phyloP scores from a whole-genome alignment of 768 basidiomycete species.

The Hericium rajendrae region DNA sequence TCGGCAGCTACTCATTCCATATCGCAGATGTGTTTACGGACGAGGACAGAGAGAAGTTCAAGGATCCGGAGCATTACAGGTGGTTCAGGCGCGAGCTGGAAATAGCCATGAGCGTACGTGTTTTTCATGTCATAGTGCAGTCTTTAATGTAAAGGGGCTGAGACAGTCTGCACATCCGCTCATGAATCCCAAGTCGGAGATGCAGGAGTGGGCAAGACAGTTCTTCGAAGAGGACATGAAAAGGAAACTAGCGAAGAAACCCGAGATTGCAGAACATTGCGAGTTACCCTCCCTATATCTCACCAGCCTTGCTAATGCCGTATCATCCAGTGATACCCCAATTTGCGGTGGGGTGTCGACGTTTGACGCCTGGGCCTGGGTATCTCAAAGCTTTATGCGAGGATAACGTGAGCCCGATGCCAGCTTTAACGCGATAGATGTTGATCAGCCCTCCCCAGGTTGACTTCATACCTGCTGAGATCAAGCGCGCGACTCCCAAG shows the following conservation, averaged over 20 bases:
- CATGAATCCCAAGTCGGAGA: conserved; percentile 30
- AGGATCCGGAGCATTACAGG: conserved; percentile 37
- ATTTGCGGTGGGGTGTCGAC: conserved; percentile 48
- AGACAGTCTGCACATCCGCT: neutral
- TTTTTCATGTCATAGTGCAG: neutral
- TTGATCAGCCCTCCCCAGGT: conserved; percentile 25
- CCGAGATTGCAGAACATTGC: conserved; percentile 52
- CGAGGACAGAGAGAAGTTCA: conserved; percentile 39
- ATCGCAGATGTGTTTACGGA: conserved; percentile 40
- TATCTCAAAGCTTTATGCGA: conserved; percentile 57
- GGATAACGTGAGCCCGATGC: conserved; percentile 38
- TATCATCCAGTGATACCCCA: conserved; percentile 40
- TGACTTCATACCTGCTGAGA: conserved; percentile 36
- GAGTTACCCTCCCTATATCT: conserved; percentile 7
- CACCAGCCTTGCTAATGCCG: neutral
- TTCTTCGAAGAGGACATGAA: conserved; percentile 35
- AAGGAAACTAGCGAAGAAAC: conserved; percentile 42
- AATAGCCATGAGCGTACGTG: conserved; percentile 37
- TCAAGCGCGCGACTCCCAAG: conserved; percentile 37
- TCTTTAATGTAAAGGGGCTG: neutral
- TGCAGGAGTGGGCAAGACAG: conserved; percentile 27
- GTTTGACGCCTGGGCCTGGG: conserved; percentile 60
- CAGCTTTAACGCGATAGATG: neutral
- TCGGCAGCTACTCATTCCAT: neutral
- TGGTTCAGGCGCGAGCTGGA: conserved; percentile 42